Percentiles rank a stretch among this genome's conserved stretches.
Conservation (phyloP, 2,329 filamentous ascomycete species). For the Hymenotorrendiella dingleyae region DNA sequence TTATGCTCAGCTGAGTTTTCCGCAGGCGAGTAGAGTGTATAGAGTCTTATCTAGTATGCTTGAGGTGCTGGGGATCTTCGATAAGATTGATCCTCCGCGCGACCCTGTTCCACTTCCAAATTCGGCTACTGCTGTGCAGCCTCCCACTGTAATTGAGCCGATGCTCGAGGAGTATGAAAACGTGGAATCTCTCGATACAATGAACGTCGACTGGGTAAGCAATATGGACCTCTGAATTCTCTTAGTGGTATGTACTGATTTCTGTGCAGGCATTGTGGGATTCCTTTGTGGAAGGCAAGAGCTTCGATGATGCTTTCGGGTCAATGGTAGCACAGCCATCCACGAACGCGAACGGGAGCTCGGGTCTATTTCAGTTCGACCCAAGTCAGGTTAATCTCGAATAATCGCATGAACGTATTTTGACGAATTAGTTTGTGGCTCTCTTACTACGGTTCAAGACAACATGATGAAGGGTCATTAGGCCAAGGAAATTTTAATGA, state of each 20-base stretch:
- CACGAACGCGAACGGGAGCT: too few relatives aligned
- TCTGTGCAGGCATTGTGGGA: constrained; percentile 24
- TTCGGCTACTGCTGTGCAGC: neutral
- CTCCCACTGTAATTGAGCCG: neutral
- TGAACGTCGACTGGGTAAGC: constrained; percentile 29
- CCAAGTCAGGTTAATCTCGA: too few relatives aligned
- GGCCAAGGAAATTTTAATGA: too few relatives aligned
- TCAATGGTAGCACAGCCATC: neutral
- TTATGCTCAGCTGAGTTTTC: constrained; percentile 1
- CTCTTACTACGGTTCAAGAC: too few relatives aligned
- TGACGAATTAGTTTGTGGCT: too few relatives aligned
- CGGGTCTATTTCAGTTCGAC: too few relatives aligned
- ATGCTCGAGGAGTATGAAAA: constrained; percentile 7
- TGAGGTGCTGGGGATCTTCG: constrained; percentile 8
- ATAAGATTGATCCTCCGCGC: neutral
- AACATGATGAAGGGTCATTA: too few relatives aligned
- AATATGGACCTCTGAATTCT: neutral
- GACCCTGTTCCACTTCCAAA: neutral
- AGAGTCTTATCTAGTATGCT: constrained; percentile 16
- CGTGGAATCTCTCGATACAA: constrained; percentile 8
- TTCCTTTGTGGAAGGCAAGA: constrained; percentile 24
- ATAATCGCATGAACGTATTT: too few relatives aligned
- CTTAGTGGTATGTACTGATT: constrained; percentile 7
- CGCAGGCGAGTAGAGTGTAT: constrained; percentile 15
- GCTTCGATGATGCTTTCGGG: constrained; percentile 19